Base-by-base conservation (phyloP, 768 basidiomycete species). In the Mycena rebaudengoi region DNA sequence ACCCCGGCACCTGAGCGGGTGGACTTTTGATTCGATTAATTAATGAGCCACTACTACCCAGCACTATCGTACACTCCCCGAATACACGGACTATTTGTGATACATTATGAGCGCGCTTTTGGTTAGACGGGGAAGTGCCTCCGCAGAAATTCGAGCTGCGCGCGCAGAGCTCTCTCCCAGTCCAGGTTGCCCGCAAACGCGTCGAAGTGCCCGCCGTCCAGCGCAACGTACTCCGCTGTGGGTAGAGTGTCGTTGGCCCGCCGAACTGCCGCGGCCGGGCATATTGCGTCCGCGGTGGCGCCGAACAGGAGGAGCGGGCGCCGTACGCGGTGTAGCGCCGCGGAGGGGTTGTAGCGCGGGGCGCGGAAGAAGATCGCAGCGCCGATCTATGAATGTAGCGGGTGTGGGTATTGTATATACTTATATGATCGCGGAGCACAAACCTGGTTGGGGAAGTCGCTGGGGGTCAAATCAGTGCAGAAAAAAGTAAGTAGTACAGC, bases 121-220 rank as follows among this genome's bases (percentile, higher is more conserved):
- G n/a, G n/a, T 62, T 52, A 62, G 7, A 66, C 40, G 8, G 69
- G 69, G 13, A 68, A 32, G 29, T 70, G 57, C 29, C 61, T 68
- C 14, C 54, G 44, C 35, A 70, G 44, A 40, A 70, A 70, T 20
- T 51, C 66, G 29, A 70, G 23, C 60, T 73, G 71, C 30, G 67
- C 45, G 11, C 25, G 44, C 13, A 72, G 5, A 44, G 62, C 61
- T 28, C 46, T 30, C 37, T 70, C 68, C 60, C 69, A 70, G 29
- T 65, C 61, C 5, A 13, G 16, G 35, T 65, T 63, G 21, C 69
- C 70, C 14, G 52, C 30, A 32, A 69, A 69, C 29, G 67, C 45
- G 33, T 70, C 69, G 29, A 70, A 70, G 54, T 70, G 69, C 37
- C 71, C 68, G 58, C 71, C 71, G 1, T 44, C 2, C 7, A 70